Percentiles rank a stretch among this genome's conserved stretches.
phyloP scores from a whole-genome alignment of 2,329 filamentous ascomycete genomes.

The Coniella lustricola region DNA sequence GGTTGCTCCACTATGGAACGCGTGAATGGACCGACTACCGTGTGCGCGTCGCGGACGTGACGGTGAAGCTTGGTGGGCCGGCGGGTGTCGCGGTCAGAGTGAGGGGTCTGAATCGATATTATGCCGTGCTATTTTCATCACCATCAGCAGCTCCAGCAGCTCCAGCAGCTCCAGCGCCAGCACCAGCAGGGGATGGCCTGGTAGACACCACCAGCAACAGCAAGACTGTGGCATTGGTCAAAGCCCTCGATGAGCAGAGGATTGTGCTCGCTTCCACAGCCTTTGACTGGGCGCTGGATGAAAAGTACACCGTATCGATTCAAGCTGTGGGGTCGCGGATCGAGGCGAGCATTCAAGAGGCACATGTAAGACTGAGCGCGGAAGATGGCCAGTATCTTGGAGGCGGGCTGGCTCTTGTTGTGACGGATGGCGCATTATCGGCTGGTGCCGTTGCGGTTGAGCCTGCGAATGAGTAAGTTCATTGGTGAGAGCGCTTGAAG shows the following conservation, averaged over 20 bases:
- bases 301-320: conserved; percentile 16
- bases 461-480: neutral
- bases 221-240: conserved; percentile 18
- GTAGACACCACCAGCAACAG: no score
- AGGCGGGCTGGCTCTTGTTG: conserved; percentile 21
- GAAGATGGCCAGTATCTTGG: conserved; percentile 17
- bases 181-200: no score
- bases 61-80: conserved; percentile 20
- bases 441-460: conserved; percentile 15
- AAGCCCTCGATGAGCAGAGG: conserved; percentile 19
- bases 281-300: conserved; percentile 20
- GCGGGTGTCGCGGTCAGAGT: conserved; percentile 23
- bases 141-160: no score
- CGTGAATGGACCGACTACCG: conserved; percentile 27
- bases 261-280: conserved; percentile 12
- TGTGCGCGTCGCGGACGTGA: conserved; percentile 18
- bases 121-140: conserved; percentile 20
- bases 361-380: conserved; percentile 7
- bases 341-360: conserved; percentile 4
- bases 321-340: conserved; percentile 8
- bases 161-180: no score
- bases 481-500: neutral
- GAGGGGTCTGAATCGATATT: conserved; percentile 26
- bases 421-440: conserved; percentile 18
- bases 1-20: conserved; percentile 26